These are phyloP conservation scores for Nemania sp. DNA, from an alignment of 2,329 filamentous ascomycete genomes.

Conservation along the genomic window DNA sequence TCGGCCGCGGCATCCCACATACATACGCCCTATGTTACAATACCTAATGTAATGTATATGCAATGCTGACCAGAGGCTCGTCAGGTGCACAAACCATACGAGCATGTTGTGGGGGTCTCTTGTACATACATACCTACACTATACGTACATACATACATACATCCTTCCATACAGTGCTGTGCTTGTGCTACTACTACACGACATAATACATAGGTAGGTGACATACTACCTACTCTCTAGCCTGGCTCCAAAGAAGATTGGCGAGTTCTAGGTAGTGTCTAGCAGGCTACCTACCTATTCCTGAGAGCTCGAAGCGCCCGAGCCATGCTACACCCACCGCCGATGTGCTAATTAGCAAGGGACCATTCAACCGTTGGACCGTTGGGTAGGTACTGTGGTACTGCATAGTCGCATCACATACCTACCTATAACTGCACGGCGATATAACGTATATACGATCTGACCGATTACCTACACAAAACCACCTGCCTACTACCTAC, in stretches of 20 bases:
- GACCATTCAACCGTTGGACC: constrained; percentile 5
- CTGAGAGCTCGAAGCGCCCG: constrained; percentile 1
- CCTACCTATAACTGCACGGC: background rate
- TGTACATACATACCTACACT: background rate
- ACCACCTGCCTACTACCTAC: no score
- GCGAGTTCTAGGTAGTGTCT: no score
- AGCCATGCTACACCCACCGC: background rate
- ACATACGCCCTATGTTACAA: constrained; percentile 2
- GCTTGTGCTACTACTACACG: background rate
- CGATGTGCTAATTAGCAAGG: background rate
- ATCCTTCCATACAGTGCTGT: background rate
- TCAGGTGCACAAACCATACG: constrained; percentile 31
- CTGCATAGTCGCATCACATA: constrained; percentile 30
- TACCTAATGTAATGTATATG: constrained; percentile 1
- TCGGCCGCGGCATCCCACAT: constrained; percentile 7
- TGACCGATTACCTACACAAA: constrained; percentile 8
- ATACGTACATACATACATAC: background rate
- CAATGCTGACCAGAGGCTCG: constrained; percentile 19
- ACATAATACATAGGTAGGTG: no score
- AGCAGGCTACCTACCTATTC: background rate
- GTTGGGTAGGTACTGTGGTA: constrained; percentile 26
- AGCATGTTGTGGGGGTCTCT: constrained; percentile 30
- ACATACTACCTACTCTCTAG: background rate
- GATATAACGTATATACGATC: constrained; percentile 16
- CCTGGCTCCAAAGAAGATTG: constrained; percentile 16